Base-by-base conservation (phyloP, 768 basidiomycete genomes). In the Leccinum boreale region DNA sequence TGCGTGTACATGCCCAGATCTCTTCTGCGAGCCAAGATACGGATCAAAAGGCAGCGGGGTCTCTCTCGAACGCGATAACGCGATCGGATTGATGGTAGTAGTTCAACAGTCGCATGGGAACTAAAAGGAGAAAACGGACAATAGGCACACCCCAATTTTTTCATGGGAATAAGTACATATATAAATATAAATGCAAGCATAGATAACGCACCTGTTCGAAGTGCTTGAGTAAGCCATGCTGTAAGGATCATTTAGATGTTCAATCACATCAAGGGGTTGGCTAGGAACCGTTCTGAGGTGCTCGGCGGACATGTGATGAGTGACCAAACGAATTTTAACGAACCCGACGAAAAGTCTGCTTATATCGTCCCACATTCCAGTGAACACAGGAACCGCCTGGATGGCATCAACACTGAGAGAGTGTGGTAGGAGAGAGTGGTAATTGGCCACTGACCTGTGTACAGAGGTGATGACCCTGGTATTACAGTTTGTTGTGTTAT, bases 101-200 rank as follows among this genome's bases (percentile, higher is more conserved):
- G n/a, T 10, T 19, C 19, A 7, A 2, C 24, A 15, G 12, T 0
- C 4, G 51, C 56, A 46, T 50, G 61, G 61, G 61, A 58, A 63
- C 2, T 5, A 11, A 47, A 3, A 24, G 14, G 15, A 47, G 14
- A 47, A 23, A 14, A 44, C 17, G 7, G 1, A 39, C 3, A 35
- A 35, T 35, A 35, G 10, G 33, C 12, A 6, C 33, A 35, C 33
- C 33, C 33, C 33, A 33, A 33, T 5, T 5, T 33, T 5, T 33
- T 7, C 36, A 10, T 9, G 42, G 8, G 42, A 21, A 44, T 44
- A 44, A 44, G 42, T 44, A 44, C 42, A 44, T 5, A 44, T 44
- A 44, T 44, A n/a, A n/a, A 44, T 44, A 44, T 19, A n/a, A 42
- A 17, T 42, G 39, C 33, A 6, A 15, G 42, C 11, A 19, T 44